Evolutionary conservation across 2,329 filamentous ascomycete species (phyloP).

Genomic region (Sarocladium kiliense): DNA sequence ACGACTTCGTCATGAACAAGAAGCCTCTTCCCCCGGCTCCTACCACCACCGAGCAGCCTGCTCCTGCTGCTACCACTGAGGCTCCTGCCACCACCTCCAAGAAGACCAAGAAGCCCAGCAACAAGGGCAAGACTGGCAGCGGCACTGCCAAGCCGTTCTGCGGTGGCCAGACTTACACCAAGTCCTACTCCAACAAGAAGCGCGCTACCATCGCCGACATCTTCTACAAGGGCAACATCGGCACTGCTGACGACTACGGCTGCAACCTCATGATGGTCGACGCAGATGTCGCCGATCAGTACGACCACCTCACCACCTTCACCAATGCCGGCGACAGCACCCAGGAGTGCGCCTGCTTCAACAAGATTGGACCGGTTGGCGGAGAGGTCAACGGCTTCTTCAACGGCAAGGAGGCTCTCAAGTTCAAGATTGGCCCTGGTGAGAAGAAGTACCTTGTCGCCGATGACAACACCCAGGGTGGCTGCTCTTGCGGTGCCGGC

Average conservation of each 20-base stretch:
- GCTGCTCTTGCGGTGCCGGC: constrained; percentile 36
- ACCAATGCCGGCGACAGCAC: constrained; percentile 29
- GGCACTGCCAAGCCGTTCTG: constrained; percentile 27
- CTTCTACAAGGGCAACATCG: constrained; percentile 42
- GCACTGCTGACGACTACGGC: constrained; percentile 35
- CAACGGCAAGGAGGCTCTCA: constrained; percentile 32
- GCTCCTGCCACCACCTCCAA: constrained; percentile 10
- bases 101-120: constrained; percentile 8
- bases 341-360: constrained; percentile 38
- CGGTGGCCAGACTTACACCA: constrained; percentile 20
- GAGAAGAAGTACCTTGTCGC: constrained; percentile 36
- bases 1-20: constrained; percentile 28
- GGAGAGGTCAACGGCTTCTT: constrained; percentile 44
- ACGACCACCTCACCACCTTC: constrained; percentile 40
- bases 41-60: constrained; percentile 14
- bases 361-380: constrained; percentile 44
- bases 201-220: constrained; percentile 42
- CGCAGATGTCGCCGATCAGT: constrained; percentile 28
- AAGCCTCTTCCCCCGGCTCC: constrained; percentile 21
- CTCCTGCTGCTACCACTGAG: constrained; percentile 13
- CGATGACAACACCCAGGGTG: constrained; percentile 43
- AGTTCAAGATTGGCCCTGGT: constrained; percentile 34
- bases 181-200: constrained; percentile 27
- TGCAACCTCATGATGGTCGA: constrained; percentile 47
- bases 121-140: constrained; percentile 7